A percentile compares a stretch with the other conserved stretches of the same genome.
Evolutionary conservation across 1,284 basidiomycete species (phyloP).

Genomic region (Lentinula novae-zelandiae): DNA sequence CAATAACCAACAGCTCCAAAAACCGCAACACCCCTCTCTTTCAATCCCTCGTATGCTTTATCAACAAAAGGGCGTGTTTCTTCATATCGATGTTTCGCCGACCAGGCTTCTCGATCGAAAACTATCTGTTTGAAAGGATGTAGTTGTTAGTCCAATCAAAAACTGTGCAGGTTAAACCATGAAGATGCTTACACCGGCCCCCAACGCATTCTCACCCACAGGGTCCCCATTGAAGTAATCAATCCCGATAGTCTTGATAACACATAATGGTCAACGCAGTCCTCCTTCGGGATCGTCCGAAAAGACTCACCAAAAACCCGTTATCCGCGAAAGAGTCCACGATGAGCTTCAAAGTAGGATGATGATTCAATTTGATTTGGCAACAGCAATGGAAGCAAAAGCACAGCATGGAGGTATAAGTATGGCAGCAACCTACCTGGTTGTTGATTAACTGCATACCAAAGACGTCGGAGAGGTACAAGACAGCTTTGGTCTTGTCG

Average conservation of each 20-base stretch:
- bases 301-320: conserved; percentile 34
- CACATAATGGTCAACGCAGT: not conserved
- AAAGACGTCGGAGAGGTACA: conserved; percentile 50
- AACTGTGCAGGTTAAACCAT: no score
- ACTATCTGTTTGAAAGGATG: not conserved
- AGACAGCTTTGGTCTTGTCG: conserved; percentile 48
- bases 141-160: no score
- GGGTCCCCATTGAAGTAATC: conserved; percentile 64
- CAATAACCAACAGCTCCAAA: conserved; percentile 69
- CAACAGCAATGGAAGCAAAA: not conserved
- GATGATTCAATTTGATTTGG: not conserved
- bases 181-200: conserved; percentile 26
- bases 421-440: not conserved
- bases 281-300: not conserved
- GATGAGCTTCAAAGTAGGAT: conserved; percentile 24
- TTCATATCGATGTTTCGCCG: conserved; percentile 40
- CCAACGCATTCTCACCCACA: conserved; percentile 35
- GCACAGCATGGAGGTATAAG: not conserved
- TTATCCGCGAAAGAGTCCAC: conserved; percentile 54
- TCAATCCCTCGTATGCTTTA: conserved; percentile 54
- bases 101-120: conserved; percentile 49
- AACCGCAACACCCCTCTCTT: conserved; percentile 49
- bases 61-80: conserved; percentile 50
- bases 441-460: conserved; percentile 24
- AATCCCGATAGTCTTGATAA: conserved; percentile 33